These are phyloP conservation scores for Cystobasidiaceae sp. DNA, from an alignment of 1,284 basidiomycete genomes.

Conservation along the genomic window DNA sequence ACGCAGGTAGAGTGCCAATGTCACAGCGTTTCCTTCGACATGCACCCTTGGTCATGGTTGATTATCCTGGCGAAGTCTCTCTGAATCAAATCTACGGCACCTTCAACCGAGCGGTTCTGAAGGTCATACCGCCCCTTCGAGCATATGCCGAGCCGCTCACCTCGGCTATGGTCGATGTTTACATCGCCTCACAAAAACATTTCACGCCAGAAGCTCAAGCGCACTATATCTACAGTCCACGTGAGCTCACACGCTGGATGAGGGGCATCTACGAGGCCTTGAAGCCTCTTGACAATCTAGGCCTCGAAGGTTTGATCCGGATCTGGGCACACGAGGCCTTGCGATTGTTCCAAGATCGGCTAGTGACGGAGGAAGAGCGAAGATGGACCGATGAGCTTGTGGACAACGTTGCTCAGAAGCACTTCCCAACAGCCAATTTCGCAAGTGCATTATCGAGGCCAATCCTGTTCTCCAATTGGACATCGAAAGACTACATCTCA, in stretches of 20 bases:
- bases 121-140: constrained; percentile 87
- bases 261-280: constrained; percentile 97
- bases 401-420: constrained; percentile 71
- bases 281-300: constrained; percentile 79
- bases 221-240: constrained; percentile 98
- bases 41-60: constrained; percentile 98
- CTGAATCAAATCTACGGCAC: constrained; percentile 98
- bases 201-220: constrained; percentile 96
- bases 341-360: constrained; percentile 94
- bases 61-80: constrained; percentile 95
- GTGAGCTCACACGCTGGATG: constrained; percentile 97
- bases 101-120: constrained; percentile 94
- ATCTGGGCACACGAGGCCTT: constrained; percentile 98
- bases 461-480: constrained; percentile 98
- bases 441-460: constrained; percentile 79
- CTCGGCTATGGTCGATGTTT: constrained; percentile 95
- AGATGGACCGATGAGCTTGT: constrained; percentile 92
- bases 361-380: constrained; percentile 86
- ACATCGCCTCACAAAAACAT: constrained; percentile 82
- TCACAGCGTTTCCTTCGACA: constrained; percentile 96
- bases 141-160: constrained; percentile 92
- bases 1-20: constrained; percentile 97
- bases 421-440: constrained; percentile 87
- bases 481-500: constrained; percentile 92
- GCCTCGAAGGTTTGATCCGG: constrained; percentile 88